Conservation (phyloP, 2,329 filamentous ascomycete genomes). For the Colletotrichum shisoi region DNA sequence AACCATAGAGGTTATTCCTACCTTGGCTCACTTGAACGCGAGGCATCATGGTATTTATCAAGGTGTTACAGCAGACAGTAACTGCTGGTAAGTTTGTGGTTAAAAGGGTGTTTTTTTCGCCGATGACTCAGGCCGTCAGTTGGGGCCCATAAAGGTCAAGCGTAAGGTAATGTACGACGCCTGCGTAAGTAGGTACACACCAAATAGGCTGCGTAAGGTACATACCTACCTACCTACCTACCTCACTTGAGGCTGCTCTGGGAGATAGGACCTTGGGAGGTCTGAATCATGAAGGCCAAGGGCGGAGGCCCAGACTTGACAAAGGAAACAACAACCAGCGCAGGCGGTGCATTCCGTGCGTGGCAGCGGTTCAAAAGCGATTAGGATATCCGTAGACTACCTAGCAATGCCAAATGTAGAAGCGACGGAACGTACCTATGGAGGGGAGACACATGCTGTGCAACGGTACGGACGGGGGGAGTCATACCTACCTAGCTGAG, state of each 20-base stretch:
- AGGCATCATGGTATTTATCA: too few relatives aligned
- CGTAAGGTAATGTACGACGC: too few relatives aligned
- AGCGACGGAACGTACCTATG: neutral
- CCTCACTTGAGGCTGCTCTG: neutral
- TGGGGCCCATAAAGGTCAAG: too few relatives aligned
- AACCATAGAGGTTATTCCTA: too few relatives aligned
- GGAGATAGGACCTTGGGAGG: neutral
- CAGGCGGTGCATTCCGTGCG: neutral
- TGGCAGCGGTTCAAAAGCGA: neutral
- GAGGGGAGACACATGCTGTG: constrained; percentile 14
- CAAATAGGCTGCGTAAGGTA: neutral
- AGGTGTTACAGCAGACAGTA: too few relatives aligned
- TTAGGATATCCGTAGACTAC: neutral
- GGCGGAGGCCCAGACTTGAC: neutral
- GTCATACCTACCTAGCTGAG: too few relatives aligned
- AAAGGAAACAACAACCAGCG: neutral
- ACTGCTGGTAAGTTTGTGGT: too few relatives aligned
- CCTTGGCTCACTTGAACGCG: too few relatives aligned
- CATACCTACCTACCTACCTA: neutral
- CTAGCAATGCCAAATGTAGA: neutral
- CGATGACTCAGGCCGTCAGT: too few relatives aligned
- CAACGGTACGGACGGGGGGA: constrained; percentile 7
- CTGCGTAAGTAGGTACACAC: neutral
- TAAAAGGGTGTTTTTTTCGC: too few relatives aligned
- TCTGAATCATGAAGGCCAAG: neutral